Evolutionary conservation across 106 monocot genomes (phyloP).

Genomic region (Acorus calamus): DNA sequence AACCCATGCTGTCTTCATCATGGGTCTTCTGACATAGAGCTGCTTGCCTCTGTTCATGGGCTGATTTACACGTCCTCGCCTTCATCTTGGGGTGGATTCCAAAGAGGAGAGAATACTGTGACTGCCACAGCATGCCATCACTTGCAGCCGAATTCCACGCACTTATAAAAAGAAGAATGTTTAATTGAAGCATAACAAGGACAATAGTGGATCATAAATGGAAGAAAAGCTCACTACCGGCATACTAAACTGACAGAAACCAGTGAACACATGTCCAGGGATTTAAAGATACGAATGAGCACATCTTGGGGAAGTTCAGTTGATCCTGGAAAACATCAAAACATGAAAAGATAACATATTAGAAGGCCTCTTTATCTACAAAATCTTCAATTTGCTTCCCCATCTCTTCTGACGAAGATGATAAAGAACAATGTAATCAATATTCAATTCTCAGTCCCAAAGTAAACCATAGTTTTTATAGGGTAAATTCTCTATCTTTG

Average conservation of each 20-base stretch:
- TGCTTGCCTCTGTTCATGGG: background rate
- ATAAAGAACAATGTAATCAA: no score
- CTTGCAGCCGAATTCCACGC: constrained; percentile 60
- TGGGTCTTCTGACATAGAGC: background rate
- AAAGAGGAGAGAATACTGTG: constrained; percentile 41
- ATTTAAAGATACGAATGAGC: constrained; percentile 54
- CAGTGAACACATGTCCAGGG: constrained; percentile 56
- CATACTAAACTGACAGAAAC: constrained; percentile 43
- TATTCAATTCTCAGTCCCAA: no score
- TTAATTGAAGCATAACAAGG: constrained; percentile 1
- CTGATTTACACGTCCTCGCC: background rate
- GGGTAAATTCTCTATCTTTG: no score
- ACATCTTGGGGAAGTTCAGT: constrained; percentile 45
- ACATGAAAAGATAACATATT: no score
- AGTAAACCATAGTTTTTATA: no score
- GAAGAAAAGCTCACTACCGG: constrained; percentile 24
- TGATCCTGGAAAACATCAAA: constrained; percentile 16
- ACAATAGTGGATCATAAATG: background rate
- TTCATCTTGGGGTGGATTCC: constrained; percentile 11
- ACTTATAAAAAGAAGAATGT: constrained; percentile 26
- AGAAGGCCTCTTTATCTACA: no score
- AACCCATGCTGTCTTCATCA: background rate
- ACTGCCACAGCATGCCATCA: constrained; percentile 45
- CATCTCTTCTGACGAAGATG: no score
- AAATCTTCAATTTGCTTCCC: no score